phyloP scores from a whole-genome alignment of 495 filamentous ascomycete species.

The Neurospora pannonica region DNA sequence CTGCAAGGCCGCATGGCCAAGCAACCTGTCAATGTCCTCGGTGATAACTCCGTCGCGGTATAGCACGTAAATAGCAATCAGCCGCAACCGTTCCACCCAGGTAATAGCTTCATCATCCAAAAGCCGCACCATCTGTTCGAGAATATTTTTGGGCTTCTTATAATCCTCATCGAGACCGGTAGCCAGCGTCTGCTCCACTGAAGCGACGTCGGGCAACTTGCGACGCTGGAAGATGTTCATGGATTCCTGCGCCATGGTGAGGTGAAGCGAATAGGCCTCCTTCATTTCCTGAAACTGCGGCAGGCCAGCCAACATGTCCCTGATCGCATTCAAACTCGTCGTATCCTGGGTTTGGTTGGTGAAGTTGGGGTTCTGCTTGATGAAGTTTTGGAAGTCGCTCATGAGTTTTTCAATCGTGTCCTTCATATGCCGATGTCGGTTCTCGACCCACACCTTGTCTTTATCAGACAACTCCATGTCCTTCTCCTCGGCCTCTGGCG shows the following conservation, averaged over 20 bases:
- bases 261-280: slow-evolving; percentile 86
- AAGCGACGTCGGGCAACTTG: slow-evolving; percentile 79
- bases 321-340: slow-evolving; percentile 79
- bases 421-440: slow-evolving; percentile 93
- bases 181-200: slow-evolving; percentile 73
- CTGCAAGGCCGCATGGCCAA: slow-evolving; percentile 73
- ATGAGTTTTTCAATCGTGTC: slow-evolving; percentile 92
- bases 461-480: slow-evolving; percentile 85
- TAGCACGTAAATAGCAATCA: slow-evolving; percentile 77
- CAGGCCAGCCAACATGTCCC: slow-evolving; percentile 91
- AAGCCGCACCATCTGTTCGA: slow-evolving; percentile 75
- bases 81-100: slow-evolving; percentile 65
- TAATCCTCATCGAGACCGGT: slow-evolving; percentile 91
- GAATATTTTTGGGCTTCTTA: slow-evolving; percentile 79
- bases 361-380: slow-evolving; percentile 89
- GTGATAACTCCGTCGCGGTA: slow-evolving; percentile 79
- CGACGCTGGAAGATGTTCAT: slow-evolving; percentile 82
- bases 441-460: slow-evolving; percentile 88
- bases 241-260: slow-evolving; percentile 96
- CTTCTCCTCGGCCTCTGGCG: slow-evolving; percentile 59
- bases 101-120: slow-evolving; percentile 69
- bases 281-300: slow-evolving; percentile 93
- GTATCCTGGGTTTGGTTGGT: slow-evolving; percentile 58
- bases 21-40: slow-evolving; percentile 76
- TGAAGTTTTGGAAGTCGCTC: slow-evolving; percentile 83